Evolutionary conservation across 1,139 yeast species (phyloP).

Genomic region (Candida gigantensis): DNA sequence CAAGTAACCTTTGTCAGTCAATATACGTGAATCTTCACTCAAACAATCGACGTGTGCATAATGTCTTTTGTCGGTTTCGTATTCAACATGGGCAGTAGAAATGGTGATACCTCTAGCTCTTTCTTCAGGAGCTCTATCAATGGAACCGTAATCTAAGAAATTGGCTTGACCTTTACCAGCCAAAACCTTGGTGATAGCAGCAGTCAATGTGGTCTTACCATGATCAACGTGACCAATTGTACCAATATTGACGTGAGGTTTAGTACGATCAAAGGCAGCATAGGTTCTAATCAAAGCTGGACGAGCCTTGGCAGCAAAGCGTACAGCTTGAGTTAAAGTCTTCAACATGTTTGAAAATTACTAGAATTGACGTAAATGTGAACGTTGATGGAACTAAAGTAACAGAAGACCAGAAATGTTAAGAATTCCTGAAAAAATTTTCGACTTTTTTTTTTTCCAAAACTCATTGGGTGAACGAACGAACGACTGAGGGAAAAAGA

Average conservation of each 20-base stretch:
- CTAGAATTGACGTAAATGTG: background rate
- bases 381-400: too few species aligned
- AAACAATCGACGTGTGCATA: conserved; percentile 91
- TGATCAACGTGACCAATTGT: conserved; percentile 95
- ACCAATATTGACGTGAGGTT: conserved; percentile 96
- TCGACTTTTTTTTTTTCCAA: conserved; percentile 2
- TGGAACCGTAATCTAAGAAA: conserved; percentile 89
- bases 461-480: background rate
- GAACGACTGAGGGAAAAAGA: background rate
- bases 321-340: conserved; percentile 23
- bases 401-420: too few species aligned
- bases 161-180: conserved; percentile 87
- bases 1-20: background rate
- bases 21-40: background rate
- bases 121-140: conserved; percentile 99
- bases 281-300: conserved; percentile 40
- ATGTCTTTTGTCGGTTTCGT: conserved; percentile 89
- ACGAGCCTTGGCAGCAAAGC: conserved; percentile 13
- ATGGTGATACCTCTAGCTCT: conserved; percentile 99
- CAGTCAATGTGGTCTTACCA: conserved; percentile 97
- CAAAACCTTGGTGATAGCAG: conserved; percentile 96
- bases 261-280: conserved; percentile 83
- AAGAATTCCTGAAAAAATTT: background rate
- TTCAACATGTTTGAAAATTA: conserved; percentile 21
- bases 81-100: conserved; percentile 96